Conservation (phyloP, 768 basidiomycete species). For the Agaricus blazei region DNA sequence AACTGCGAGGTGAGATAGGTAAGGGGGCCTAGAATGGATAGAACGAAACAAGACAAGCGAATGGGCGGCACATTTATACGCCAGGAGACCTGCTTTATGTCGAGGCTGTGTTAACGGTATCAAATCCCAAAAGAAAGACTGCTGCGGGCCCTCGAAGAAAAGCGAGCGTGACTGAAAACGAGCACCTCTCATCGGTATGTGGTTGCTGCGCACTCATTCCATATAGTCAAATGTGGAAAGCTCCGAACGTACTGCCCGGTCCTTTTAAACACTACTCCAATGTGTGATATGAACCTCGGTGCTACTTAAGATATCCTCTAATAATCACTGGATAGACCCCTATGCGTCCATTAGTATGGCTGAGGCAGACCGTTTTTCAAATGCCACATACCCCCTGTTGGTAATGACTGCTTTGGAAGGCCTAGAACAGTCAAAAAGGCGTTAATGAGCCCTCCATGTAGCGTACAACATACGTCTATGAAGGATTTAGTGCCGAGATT, state of each 20-base stretch:
- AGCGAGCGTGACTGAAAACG: too few species aligned
- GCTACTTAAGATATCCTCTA: background rate
- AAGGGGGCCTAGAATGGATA: background rate
- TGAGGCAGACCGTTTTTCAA: background rate
- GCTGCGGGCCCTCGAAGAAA: too few species aligned
- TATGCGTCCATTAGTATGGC: background rate
- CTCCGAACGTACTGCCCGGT: background rate
- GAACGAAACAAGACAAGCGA: too few species aligned
- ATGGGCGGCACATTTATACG: too few species aligned
- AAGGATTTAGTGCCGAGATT: background rate
- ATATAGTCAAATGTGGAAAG: too few species aligned
- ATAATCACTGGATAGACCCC: constrained; percentile 6
- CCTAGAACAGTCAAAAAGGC: constrained; percentile 46
- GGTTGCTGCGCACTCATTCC: too few species aligned
- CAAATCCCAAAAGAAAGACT: too few species aligned
- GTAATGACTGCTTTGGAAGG: constrained; percentile 39
- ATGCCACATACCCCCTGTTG: constrained; percentile 54
- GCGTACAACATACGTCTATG: constrained; percentile 61
- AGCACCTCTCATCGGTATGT: too few species aligned
- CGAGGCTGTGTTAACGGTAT: too few species aligned
- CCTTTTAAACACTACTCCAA: background rate
- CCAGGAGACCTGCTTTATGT: too few species aligned
- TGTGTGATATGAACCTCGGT: background rate
- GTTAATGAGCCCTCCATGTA: constrained; percentile 59
- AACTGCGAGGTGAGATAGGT: background rate